A percentile compares a stretch with the other conserved stretches of the same genome.
Conservation (phyloP, 2,329 filamentous ascomycete species). For the Amphichorda felina region DNA sequence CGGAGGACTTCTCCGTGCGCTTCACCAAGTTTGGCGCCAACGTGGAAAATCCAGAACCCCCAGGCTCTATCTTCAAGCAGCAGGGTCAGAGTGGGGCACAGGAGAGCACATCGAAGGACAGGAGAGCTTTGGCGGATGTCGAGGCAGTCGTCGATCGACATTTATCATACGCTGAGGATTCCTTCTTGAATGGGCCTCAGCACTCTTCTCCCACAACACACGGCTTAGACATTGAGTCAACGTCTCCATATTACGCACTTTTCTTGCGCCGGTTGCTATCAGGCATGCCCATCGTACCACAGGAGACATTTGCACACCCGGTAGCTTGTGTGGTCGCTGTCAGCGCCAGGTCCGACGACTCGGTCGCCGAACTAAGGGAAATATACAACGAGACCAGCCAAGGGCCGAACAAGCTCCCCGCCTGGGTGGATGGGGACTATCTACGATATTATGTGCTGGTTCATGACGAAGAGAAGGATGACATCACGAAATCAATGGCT, state of each 20-base stretch:
- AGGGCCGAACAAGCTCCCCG: constrained; percentile 60
- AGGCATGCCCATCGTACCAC: constrained; percentile 62
- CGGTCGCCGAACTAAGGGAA: constrained; percentile 76
- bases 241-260: constrained; percentile 65
- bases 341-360: constrained; percentile 72
- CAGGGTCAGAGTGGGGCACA: constrained; percentile 16
- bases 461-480: constrained; percentile 91
- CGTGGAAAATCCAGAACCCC: constrained; percentile 36
- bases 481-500: constrained; percentile 79
- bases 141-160: constrained; percentile 75
- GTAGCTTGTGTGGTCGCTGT: constrained; percentile 93
- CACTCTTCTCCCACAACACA: constrained; percentile 23
- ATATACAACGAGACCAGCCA: constrained; percentile 78
- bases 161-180: constrained; percentile 61
- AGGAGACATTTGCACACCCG: constrained; percentile 91
- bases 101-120: constrained; percentile 16
- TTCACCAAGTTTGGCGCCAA: constrained; percentile 62
- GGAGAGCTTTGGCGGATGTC: constrained; percentile 44
- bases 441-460: constrained; percentile 92
- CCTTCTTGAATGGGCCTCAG: constrained; percentile 24
- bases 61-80: constrained; percentile 19
- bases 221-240: constrained; percentile 38
- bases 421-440: constrained; percentile 86
- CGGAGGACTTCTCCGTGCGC: constrained; percentile 83
- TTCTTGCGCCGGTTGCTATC: constrained; percentile 79